Percentiles rank a stretch among this genome's conserved stretches.
Evolutionary conservation across 768 basidiomycete genomes (phyloP).

Genomic region (Phanerochaete sordida): DNA sequence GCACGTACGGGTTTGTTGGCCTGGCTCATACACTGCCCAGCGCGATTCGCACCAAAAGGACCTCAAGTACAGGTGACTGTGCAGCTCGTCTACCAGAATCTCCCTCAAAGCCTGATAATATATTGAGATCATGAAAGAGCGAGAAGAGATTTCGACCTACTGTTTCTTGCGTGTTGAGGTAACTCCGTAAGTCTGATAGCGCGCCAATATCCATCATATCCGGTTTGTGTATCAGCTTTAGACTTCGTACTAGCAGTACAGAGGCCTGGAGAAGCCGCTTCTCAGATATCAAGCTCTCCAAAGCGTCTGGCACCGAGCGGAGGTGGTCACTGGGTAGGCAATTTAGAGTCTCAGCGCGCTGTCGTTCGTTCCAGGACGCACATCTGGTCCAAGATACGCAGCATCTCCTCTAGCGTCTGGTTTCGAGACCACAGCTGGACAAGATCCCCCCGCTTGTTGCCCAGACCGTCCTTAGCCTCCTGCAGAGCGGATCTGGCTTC

Average conservation of each 20-base stretch:
- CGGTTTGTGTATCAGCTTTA: conserved; percentile 86
- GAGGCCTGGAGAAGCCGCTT: conserved; percentile 90
- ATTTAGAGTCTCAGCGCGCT: conserved; percentile 15
- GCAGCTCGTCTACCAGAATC: conserved; percentile 92
- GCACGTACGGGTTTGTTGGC: conserved; percentile 70
- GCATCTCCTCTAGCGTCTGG: conserved; percentile 94
- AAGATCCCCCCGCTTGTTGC: conserved; percentile 82
- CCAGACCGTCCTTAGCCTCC: conserved; percentile 76
- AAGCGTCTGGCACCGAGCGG: conserved; percentile 84
- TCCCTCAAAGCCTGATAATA: conserved; percentile 57
- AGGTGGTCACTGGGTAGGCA: conserved; percentile 67
- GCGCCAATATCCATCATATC: conserved; percentile 98
- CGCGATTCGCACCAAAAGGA: conserved; percentile 94
- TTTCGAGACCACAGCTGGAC: conserved; percentile 88
- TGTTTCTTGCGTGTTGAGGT: conserved; percentile 82
- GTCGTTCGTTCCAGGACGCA: conserved; percentile 34
- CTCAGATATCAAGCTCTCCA: conserved; percentile 95
- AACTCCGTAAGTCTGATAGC: conserved; percentile 80
- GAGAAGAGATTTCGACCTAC: conserved; percentile 51
- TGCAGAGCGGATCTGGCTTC: conserved; percentile 67
- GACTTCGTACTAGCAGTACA: conserved; percentile 76
- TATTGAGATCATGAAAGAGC: conserved; percentile 4
- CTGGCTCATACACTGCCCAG: conserved; percentile 81
- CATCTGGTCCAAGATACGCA: conserved; percentile 93
- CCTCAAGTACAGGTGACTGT: conserved; percentile 96